Evolutionary conservation across 2,329 filamentous ascomycete species (phyloP).

Genomic region (Sporothrix euskadiensis): DNA sequence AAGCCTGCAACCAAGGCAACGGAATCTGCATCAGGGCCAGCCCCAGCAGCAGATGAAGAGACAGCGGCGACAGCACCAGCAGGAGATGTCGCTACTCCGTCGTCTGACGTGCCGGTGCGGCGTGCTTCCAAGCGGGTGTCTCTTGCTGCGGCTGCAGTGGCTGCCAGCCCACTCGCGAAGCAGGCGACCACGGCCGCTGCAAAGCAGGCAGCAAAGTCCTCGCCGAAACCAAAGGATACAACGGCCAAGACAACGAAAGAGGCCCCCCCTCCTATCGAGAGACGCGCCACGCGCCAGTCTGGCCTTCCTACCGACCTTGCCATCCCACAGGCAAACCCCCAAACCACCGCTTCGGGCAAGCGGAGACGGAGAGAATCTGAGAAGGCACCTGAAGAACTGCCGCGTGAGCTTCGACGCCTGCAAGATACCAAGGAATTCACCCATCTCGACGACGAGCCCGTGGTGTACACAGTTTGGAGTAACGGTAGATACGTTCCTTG

Average conservation of each 20-base stretch:
- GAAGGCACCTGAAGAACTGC: background rate
- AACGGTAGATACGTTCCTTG: constrained; percentile 61
- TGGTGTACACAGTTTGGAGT: constrained; percentile 62
- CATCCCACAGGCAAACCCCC: constrained; percentile 44
- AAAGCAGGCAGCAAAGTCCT: background rate
- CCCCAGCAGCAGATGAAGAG: background rate
- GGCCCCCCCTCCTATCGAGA: background rate
- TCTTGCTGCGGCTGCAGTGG: background rate
- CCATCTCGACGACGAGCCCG: constrained; percentile 58
- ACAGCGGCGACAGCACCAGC: background rate
- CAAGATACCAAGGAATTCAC: constrained; percentile 64
- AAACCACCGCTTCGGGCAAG: constrained; percentile 54
- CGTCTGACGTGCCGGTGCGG: background rate
- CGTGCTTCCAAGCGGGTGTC: constrained; percentile 13
- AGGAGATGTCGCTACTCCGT: background rate
- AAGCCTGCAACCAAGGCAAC: background rate
- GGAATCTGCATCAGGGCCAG: constrained; percentile 2
- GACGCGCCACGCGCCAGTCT: constrained; percentile 50
- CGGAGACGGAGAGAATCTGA: constrained; percentile 54
- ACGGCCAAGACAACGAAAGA: background rate
- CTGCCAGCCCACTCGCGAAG: background rate
- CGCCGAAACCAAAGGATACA: background rate
- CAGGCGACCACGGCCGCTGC: background rate
- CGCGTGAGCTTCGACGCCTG: constrained; percentile 59
- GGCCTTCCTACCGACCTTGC: constrained; percentile 48